Conservation (phyloP, 83 land plant species). For the Thuja plicata region DNA sequence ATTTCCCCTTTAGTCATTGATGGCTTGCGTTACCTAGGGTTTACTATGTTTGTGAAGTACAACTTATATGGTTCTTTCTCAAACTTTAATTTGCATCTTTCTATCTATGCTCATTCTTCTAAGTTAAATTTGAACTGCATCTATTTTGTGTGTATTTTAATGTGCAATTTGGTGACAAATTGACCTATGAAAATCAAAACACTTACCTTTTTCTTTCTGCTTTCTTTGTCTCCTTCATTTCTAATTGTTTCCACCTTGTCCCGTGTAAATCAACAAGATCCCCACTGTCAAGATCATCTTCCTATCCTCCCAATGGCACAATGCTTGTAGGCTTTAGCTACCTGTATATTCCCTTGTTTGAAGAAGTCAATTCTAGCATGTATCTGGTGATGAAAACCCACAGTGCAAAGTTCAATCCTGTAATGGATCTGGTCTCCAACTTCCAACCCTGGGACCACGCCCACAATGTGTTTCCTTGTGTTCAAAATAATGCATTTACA, state of each 20-base stretch:
- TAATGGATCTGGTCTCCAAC: slow-evolving; percentile 30
- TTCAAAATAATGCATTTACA: too few species aligned
- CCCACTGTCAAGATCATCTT: slow-evolving; percentile 35
- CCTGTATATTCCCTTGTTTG: background rate
- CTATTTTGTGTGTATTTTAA: background rate
- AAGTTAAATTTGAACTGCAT: too few species aligned
- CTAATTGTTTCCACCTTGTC: slow-evolving; percentile 33
- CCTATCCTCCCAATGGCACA: slow-evolving; percentile 22
- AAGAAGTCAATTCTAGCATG: background rate
- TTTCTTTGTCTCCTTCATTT: background rate
- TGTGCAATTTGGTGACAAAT: too few species aligned
- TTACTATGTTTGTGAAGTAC: too few species aligned
- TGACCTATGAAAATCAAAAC: too few species aligned
- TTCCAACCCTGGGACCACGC: slow-evolving; percentile 27
- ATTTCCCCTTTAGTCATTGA: too few species aligned
- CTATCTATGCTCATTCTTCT: too few species aligned
- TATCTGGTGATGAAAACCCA: slow-evolving; percentile 23
- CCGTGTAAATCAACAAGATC: slow-evolving; percentile 31
- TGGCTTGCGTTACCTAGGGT: too few species aligned
- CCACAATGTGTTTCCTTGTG: slow-evolving; percentile 17
- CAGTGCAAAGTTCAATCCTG: slow-evolving; percentile 24
- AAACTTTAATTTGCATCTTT: too few species aligned
- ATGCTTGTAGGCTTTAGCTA: slow-evolving; percentile 32
- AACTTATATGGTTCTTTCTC: too few species aligned
- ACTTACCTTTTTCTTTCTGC: slow-evolving; percentile 15